Base-by-base conservation (phyloP, 176 grass and related monocot genomes). In the Carex pumila region DNA sequence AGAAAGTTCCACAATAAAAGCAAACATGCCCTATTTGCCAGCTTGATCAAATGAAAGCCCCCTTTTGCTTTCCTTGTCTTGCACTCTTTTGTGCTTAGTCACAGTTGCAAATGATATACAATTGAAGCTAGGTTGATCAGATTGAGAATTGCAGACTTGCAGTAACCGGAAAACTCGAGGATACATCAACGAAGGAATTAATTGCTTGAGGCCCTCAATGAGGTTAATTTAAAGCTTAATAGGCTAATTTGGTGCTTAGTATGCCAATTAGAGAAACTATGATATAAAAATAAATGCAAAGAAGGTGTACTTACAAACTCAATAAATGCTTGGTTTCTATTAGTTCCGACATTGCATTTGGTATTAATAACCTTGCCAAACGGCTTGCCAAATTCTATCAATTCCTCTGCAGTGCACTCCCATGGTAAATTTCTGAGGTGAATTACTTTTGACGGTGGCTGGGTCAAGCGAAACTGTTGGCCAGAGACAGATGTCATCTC, bases 351-450 rank as follows among this genome's bases (percentile, higher is more conserved):
- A 89, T 94, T 94, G 88, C 92, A 90, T 65, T 98, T 98, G 79
- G 95, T 98, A 68, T 98, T 94, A 83, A 98, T 85, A 79, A 94
- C 89, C 89, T 87, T 94, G 86, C 95, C 92, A 74, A 98, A 98
- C 8, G 92, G 95, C 63, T 87, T 92, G 57, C 95, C 92, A 84
- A 98, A 85, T 81, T 98, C 95, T 81, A 92, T 79, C 80, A 98
- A 81, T 87, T 98, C 92, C 87, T 98, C 95, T 29, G 89, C 79
- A 0, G 91, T 93, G 89, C 92, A 98, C 68, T 98, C 95, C 92
- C 92, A 94, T 15, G 95, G 91, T 71, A 98, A 80, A 76, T 98
- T 98, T 60, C 95, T 88, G 81, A 98, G 86, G 84, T 98, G 95
- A 69, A 98, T 87, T 83, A 98, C 95, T 86, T 94, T 98, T 8